phyloP scores from a whole-genome alignment of 371 early-diverging fungal genomes.

The Circinella umbellata region DNA sequence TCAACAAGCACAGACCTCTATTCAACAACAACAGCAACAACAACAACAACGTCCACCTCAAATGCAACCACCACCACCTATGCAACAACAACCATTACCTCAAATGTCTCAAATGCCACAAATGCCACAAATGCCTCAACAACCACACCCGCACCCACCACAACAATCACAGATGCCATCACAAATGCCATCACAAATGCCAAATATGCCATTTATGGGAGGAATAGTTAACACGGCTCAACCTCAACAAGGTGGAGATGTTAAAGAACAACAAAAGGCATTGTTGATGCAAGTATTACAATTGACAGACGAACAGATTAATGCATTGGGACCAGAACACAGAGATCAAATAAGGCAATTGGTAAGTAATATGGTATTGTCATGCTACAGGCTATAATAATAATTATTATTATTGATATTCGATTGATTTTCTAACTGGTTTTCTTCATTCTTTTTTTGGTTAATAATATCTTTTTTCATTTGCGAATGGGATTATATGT shows the following conservation, averaged over 20 bases:
- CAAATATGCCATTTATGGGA: constrained; percentile 26
- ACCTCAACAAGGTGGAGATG: constrained; percentile 19
- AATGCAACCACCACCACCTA: constrained; percentile 33
- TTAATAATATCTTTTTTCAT: neutral
- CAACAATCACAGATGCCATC: constrained; percentile 22
- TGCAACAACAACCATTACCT: constrained; percentile 13
- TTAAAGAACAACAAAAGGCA: constrained; percentile 52
- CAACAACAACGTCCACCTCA: constrained; percentile 11
- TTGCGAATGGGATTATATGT: neutral
- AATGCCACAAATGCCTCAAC: constrained; percentile 19
- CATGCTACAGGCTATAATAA: neutral
- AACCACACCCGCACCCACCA: neutral
- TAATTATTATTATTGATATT: neutral
- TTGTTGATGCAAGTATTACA: constrained; percentile 59
- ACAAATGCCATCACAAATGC: constrained; percentile 23
- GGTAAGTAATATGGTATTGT: constrained; percentile 34
- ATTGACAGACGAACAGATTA: constrained; percentile 59
- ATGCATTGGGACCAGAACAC: constrained; percentile 56
- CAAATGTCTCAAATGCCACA: constrained; percentile 26
- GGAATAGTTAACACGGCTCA: neutral
- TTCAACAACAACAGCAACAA: constrained; percentile 19
- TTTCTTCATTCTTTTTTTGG: neutral
- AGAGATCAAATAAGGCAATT: constrained; percentile 57
- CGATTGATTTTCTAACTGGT: constrained; percentile 1
- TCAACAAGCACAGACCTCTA: constrained; percentile 12